Base-by-base conservation (phyloP, 2,329 filamentous ascomycete genomes). In the Tolypocladium guangdongense region DNA sequence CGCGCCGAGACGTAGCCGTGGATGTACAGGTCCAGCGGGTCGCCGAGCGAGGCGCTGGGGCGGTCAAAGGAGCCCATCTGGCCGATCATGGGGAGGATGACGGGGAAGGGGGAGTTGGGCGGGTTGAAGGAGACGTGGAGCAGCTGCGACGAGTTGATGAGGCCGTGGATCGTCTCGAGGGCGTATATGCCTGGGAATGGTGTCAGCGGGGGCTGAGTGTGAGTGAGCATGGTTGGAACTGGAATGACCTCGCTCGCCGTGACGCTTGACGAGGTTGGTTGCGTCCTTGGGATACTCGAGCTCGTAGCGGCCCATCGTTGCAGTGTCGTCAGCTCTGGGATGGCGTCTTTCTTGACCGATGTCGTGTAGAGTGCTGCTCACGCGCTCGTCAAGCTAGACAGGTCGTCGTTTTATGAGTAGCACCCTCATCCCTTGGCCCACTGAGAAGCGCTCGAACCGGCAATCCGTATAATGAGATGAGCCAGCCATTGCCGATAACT, bases 1-100 rank as follows among this genome's bases (percentile, higher is more conserved):
- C 90, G 85, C 1, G 84, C 83, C 55, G 83, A 88, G 60, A 92
- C 84, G 68, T 92, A 95, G 64, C 89, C 89, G 69, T 95, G 90
- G 8, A 95, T 78, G 67, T 95, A 95, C 57, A 86, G 78, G 54
- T 90, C 84, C 6, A 90, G 74, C 0, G 84, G 82, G 58, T 90
- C 83, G 50, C 78, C 75, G 20, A 79, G 67, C 51, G 76, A 74
- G 18, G 81, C 76, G 52, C 78, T 83, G 6, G 84, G 84, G 0
- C 74, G 71, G 10, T 75, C 75, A 65, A 85, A 93, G 27, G 83
- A 87, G 14, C 83, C 87, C 78, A 93, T 87, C 61, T 88, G 83
- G 51, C 88, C 88, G 62, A 95, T 88, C 88, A 95, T 92, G 56
- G 90, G 90, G 2, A 95, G 77, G 52, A 86, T 84, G 51, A 82